These are phyloP conservation scores for Begonia peltatifolia DNA, from an alignment of 306 rosid genomes.

Conservation along the genomic window DNA sequence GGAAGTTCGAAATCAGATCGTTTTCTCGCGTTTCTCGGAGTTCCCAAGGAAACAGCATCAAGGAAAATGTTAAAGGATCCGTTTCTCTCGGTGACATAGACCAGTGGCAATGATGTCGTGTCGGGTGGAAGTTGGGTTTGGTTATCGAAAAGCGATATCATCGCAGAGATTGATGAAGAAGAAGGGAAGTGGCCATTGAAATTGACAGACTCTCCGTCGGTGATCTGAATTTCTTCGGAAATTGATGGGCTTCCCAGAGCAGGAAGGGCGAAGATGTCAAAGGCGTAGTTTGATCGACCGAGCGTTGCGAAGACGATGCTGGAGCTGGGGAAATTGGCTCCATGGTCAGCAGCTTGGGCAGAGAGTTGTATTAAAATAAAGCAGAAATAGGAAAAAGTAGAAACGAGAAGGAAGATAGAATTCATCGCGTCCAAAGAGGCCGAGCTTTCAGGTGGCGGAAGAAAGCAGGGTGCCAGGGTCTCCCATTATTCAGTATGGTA, in stretches of 20 bases:
- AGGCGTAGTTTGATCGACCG: conserved; percentile 41
- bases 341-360: conserved; percentile 8
- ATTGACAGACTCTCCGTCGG: conserved; percentile 65
- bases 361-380: background rate
- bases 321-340: background rate
- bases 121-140: conserved; percentile 8
- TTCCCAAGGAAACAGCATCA: conserved; percentile 29
- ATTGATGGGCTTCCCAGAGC: conserved; percentile 3
- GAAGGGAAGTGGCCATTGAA: conserved; percentile 78
- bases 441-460: too few species aligned
- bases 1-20: conserved; percentile 32
- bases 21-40: background rate
- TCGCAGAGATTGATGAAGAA: conserved; percentile 10
- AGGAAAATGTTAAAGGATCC: conserved; percentile 40
- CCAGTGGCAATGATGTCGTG: conserved; percentile 24
- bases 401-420: background rate
- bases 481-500: too few species aligned
- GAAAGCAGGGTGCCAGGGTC: too few species aligned
- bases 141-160: conserved; percentile 19
- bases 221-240: conserved; percentile 31
- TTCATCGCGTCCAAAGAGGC: too few species aligned
- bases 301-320: conserved; percentile 66
- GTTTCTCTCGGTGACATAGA: conserved; percentile 63
- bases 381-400: conserved; percentile 2
- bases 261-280: conserved; percentile 58